phyloP scores from a whole-genome alignment of 148 eudicot species.

The Fagopyrum tataricum region DNA sequence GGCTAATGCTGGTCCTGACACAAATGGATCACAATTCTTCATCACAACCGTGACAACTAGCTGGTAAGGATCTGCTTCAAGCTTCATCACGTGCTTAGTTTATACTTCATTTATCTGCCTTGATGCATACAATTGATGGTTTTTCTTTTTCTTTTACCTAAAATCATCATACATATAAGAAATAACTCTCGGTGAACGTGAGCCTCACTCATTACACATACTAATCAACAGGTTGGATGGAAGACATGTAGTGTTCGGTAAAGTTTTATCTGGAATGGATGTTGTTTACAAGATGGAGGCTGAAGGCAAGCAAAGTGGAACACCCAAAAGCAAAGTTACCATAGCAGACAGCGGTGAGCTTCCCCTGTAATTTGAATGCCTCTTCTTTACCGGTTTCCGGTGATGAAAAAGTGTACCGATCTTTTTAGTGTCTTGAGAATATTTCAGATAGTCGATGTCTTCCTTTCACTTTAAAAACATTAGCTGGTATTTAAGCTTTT shows the following conservation, averaged over 20 bases:
- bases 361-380: neutral
- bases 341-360: constrained; percentile 95
- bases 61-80: constrained; percentile 42
- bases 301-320: constrained; percentile 83
- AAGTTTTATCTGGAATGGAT: constrained; percentile 98
- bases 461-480: neutral
- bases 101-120: neutral
- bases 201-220: too few relatives aligned
- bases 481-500: neutral
- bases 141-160: neutral
- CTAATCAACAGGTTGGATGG: constrained; percentile 80
- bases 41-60: constrained; percentile 92
- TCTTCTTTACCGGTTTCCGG: neutral
- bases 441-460: neutral
- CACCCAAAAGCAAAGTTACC: constrained; percentile 78
- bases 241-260: constrained; percentile 87
- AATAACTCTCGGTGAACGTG: too few relatives aligned
- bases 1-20: constrained; percentile 92
- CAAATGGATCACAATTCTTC: constrained; percentile 97
- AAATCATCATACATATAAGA: neutral
- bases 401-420: neutral
- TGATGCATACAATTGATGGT: neutral
- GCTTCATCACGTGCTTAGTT: neutral
- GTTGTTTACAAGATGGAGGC: constrained; percentile 97
- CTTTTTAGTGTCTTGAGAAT: neutral